phyloP scores from a whole-genome alignment of 441 rosid species.

The Eruca vesicaria region DNA sequence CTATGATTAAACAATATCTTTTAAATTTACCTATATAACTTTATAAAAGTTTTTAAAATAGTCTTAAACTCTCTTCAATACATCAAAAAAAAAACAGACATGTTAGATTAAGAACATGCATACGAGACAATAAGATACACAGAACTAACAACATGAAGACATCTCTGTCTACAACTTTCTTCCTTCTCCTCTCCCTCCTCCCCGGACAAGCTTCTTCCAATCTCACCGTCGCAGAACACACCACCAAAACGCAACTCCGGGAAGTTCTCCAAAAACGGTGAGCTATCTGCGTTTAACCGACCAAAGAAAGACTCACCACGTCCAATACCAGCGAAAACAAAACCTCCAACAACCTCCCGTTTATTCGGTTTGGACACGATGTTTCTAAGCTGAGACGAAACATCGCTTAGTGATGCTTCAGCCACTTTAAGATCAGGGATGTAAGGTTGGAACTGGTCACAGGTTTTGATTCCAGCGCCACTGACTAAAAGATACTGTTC shows the following conservation, averaged over 20 bases:
- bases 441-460: conserved; percentile 69
- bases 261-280: conserved; percentile 65
- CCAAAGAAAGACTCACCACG: conserved; percentile 58
- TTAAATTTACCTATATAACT: background rate
- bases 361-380: conserved; percentile 20
- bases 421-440: conserved; percentile 46
- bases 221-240: conserved; percentile 67
- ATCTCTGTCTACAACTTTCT: conserved; percentile 16
- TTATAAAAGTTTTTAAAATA: background rate
- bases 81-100: background rate
- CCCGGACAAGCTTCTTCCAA: conserved; percentile 47
- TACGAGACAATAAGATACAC: conserved; percentile 60
- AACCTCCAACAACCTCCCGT: conserved; percentile 64
- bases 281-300: conserved; percentile 47
- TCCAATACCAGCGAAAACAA: conserved; percentile 53
- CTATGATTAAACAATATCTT: too few relatives aligned
- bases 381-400: conserved; percentile 40
- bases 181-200: conserved; percentile 30
- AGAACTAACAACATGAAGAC: conserved; percentile 65
- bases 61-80: background rate
- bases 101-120: conserved; percentile 19
- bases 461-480: conserved; percentile 60
- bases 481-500: conserved; percentile 55
- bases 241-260: conserved; percentile 70
- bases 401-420: conserved; percentile 36